Percentiles rank a stretch among this genome's conserved stretches.
These are phyloP conservation scores for Trichocomaceae sp. DNA, from an alignment of 2,329 filamentous ascomycete species.

Conservation along the genomic window DNA sequence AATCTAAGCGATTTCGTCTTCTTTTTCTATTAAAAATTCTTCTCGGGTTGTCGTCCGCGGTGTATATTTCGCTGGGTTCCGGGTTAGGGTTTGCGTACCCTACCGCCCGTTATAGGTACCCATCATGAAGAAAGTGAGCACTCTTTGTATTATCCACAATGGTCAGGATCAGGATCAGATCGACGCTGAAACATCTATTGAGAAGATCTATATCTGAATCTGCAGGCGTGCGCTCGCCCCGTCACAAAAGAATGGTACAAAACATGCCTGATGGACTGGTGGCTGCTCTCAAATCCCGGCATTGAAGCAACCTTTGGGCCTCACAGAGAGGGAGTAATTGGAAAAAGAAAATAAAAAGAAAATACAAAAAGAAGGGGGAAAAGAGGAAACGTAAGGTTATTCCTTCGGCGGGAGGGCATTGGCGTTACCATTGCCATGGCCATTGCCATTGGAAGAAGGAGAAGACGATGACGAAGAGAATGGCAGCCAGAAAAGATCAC, in stretches of 20 bases:
- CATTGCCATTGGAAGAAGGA: neutral
- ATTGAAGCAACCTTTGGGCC: neutral
- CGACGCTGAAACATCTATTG: neutral
- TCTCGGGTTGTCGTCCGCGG: neutral
- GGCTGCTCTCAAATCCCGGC: neutral
- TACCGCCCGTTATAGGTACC: neutral
- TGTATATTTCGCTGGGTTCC: neutral
- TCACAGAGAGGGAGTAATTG: neutral
- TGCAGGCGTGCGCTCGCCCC: neutral
- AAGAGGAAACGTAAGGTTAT: neutral
- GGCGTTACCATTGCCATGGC: neutral
- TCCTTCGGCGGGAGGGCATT: neutral
- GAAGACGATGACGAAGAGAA: slow-evolving; percentile 27
- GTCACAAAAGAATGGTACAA: neutral
- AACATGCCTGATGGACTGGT: neutral
- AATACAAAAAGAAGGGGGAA: neutral
- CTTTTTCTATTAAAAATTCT: neutral
- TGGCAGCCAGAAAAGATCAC: slow-evolving; percentile 33
- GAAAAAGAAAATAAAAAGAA: neutral
- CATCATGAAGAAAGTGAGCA: neutral
- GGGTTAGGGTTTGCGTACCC: neutral
- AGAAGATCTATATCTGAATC: neutral
- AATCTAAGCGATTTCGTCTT: neutral
- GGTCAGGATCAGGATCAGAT: neutral
- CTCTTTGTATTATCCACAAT: neutral